phyloP scores from a whole-genome alignment of 2,329 filamentous ascomycete genomes.

The Sphaerostilbella broomeana region DNA sequence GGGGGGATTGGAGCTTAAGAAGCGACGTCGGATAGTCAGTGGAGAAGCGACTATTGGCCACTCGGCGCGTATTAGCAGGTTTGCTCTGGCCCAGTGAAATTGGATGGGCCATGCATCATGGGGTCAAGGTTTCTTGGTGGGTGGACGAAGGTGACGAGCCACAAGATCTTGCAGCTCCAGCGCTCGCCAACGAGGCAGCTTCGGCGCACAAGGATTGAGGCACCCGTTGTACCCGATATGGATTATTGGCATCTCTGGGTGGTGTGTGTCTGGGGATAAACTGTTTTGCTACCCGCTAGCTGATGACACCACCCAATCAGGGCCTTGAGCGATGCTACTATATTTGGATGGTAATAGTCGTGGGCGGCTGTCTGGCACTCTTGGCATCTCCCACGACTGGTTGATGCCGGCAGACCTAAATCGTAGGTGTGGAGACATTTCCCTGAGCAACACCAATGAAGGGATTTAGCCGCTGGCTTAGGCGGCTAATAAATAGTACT shows the following conservation, averaged over 20 bases:
- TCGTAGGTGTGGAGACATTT: slow-evolving; percentile 14
- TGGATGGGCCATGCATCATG: slow-evolving; percentile 12
- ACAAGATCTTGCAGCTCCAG: neutral
- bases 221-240: slow-evolving; percentile 17
- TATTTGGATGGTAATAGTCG: slow-evolving; percentile 30
- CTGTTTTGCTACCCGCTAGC: slow-evolving; percentile 19
- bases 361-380: slow-evolving; percentile 12
- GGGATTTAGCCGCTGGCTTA: slow-evolving; percentile 3
- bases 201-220: slow-evolving; percentile 9
- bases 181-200: slow-evolving; percentile 1
- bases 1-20: slow-evolving; percentile 25
- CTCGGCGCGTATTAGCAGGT: slow-evolving; percentile 20
- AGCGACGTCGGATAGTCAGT: slow-evolving; percentile 10
- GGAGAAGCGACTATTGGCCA: slow-evolving; percentile 22
- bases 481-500: slow-evolving; percentile 15
- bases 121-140: slow-evolving; percentile 3
- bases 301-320: slow-evolving; percentile 29
- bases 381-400: slow-evolving; percentile 22
- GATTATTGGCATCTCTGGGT: slow-evolving; percentile 15
- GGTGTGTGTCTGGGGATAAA: slow-evolving; percentile 17
- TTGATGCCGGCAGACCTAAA: slow-evolving; percentile 35
- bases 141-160: slow-evolving; percentile 3
- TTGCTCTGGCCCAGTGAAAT: slow-evolving; percentile 16
- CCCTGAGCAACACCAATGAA: slow-evolving; percentile 19
- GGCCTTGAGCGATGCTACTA: slow-evolving; percentile 22